Evolutionary conservation across 352 stramenopile genomes (phyloP), one percentile per base, ranked within the genome.

Genomic region (Saprolegnia parasitica): DNA sequence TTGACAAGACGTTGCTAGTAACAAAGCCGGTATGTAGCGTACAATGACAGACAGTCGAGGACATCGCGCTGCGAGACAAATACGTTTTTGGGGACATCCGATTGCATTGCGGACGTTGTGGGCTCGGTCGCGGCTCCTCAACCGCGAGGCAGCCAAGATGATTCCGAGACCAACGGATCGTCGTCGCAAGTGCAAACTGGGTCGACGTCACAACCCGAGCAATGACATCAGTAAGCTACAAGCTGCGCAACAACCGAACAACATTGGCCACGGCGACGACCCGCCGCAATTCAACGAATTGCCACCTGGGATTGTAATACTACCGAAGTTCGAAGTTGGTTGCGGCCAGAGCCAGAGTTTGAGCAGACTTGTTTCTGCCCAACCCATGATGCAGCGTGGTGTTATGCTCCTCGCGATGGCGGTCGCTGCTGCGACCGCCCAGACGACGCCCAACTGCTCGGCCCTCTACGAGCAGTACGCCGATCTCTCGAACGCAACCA

Each of bases 241-340:
- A 11, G 42, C 11, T 15, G 42, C 13, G 13, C 42, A 49, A 49
- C 42, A 49, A 49, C 42, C 42, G 42, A 49, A 8, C 42, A 49
- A 49, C 42, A 49, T 35, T 35, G 29, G 29, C 29, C 29, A 5
- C 5, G 29, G 29, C 5, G 29, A 35, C 29, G 29, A 35, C 29
- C 29, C 29, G 29, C 29, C 29, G 29, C 29, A 35, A 35, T 35
- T 35, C 29, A 35, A 35, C 29, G 29, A 35, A 35, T 35, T 5
- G 29, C 29, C 13, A n/a, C 42, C 3, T 15, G 13, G 13, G 42
- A n/a, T 49, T 60, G 52, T 60, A 60, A 60, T 24, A 35, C 8
- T 24, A 35, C 8, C 52, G 52, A 60, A 60, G 52, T 60, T 60
- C 52, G 52, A 60, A 60, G 52, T 49, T 15, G 42, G n/a, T n/a